Base-by-base conservation (phyloP, 2,329 filamentous ascomycete genomes). In the Pseudogymnoascus sp. region DNA sequence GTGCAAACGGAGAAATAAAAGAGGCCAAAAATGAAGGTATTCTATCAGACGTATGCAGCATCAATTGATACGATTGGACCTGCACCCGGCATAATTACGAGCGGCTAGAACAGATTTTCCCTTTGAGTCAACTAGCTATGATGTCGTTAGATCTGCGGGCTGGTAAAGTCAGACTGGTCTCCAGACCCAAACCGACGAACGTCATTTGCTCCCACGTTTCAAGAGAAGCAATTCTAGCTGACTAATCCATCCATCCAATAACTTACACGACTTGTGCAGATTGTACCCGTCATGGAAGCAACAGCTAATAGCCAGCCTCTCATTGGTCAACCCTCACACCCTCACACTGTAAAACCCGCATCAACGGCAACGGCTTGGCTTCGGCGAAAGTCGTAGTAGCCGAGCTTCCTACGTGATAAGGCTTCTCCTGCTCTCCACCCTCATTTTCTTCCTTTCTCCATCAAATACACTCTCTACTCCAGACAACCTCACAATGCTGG, bases 401-500 rank as follows among this genome's bases (percentile, higher is more conserved):
- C 59, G 59, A 60, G 59, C 59, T 60, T 60, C 59, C 59, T 31
- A 23, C 59, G 59, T 60, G 59, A 60, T 42, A 60, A 60, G 59
- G 21, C 33, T 60, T 60, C 59, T 60, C 23, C 59, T 60, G 10
- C 59, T 60, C 59, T 38, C 33, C 59, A 31, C 59, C 35, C 35
- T 60, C 38, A 40, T 42, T 60, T 60, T 60, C 59, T 42, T 60
- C 59, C 38, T 60, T 60, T 60, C 59, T 60, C 59, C 64, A 64
- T 63, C 63, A 38, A 63, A 62, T 62, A 63, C 63, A 64, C 31
- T 62, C 63, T 66, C 63, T 35, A 59, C 62, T 62, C 63, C 64
- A 44, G 25, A 53, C 60, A 62, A 38, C 16, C 67, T 73, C 77
- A 85, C 72, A 75, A 89, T 89, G 86, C 80, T 90, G 80, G 86